Base-by-base conservation (phyloP, 2,329 filamentous ascomycete species). In the Didymella exigua region DNA sequence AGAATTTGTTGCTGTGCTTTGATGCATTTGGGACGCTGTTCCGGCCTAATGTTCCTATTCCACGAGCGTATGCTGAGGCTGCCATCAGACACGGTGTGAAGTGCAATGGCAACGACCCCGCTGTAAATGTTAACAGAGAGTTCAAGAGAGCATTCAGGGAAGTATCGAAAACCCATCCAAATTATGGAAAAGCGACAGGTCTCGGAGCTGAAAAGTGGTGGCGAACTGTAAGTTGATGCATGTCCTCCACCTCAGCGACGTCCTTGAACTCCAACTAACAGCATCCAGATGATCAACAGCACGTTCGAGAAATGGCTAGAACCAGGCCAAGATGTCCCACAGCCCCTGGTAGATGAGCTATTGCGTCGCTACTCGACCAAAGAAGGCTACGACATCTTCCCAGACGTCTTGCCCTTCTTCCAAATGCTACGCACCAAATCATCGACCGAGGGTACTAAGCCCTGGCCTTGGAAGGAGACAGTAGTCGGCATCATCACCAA, bases 21-120 rank as follows among this genome's bases (percentile, higher is more conserved):
- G 86, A 89, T 67, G 86, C 85, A 4, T 88, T 87, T 61, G 84
- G 83, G n/a, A 89, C 86, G 0, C 75, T 89, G 2, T 87, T 86
- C 70, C 74, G 70, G 10, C 84, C 85, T 0, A 79, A 75, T 43
- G 63, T 66, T 9, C 74, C 82, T 1, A 79, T 88, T 7, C 74
- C 77, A 5, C 67, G 75, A 47, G 82, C 86, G 61, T 89, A 89
- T 67, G 78, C 73, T 31, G 71, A 78, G 18, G 75, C 83, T 2
- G 86, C 84, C 1, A 68, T 77, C 16, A 70, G 77, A 47, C 77
- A 82, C 65, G 84, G 84, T 3, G 62, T 86, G 34, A 61, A 62
- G 70, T 73, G 56, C 36, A 75, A 82, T 49, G 72, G 60, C 2
- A 75, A 79, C 5, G 36, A 65, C n/a, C 44, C 59, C 11, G 50